Evolutionary conservation across 352 stramenopile species (phyloP).

Genomic region (Phytopythium boreale): DNA sequence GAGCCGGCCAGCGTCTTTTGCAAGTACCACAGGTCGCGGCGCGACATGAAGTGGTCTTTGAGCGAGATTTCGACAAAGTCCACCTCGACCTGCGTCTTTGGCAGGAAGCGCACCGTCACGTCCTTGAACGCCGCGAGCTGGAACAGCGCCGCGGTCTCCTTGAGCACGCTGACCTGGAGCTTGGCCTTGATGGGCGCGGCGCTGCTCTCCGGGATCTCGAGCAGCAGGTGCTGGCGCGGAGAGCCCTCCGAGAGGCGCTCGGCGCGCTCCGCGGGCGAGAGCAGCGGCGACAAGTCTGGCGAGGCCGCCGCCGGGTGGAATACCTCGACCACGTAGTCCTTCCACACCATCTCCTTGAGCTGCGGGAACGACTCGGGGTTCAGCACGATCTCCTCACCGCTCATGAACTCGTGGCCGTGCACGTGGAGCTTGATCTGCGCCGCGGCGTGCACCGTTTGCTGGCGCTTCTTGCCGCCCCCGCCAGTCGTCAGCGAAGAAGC

Average conservation of each 20-base stretch:
- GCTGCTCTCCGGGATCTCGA: slow-evolving; percentile 72
- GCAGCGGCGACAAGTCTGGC: slow-evolving; percentile 8
- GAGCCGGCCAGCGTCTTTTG: slow-evolving; percentile 66
- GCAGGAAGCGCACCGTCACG: slow-evolving; percentile 78
- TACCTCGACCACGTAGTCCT: slow-evolving; percentile 82
- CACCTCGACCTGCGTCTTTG: slow-evolving; percentile 70
- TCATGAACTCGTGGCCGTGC: slow-evolving; percentile 81
- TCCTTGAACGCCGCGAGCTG: slow-evolving; percentile 75
- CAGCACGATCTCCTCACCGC: slow-evolving; percentile 74
- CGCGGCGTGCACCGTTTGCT: slow-evolving; percentile 40
- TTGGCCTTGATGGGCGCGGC: slow-evolving; percentile 69
- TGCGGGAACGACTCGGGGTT: slow-evolving; percentile 82
- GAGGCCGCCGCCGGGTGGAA: slow-evolving; percentile 45
- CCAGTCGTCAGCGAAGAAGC: not conserved
- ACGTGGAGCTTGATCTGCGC: slow-evolving; percentile 80
- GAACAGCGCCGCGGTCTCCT: slow-evolving; percentile 73
- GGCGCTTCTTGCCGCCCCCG: slow-evolving; percentile 30
- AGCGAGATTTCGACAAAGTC: slow-evolving; percentile 90
- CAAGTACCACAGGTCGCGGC: slow-evolving; percentile 89
- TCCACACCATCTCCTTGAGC: slow-evolving; percentile 57
- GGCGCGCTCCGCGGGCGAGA: slow-evolving; percentile 23
- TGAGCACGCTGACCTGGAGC: slow-evolving; percentile 79
- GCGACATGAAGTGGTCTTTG: slow-evolving; percentile 92
- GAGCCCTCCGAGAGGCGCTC: slow-evolving; percentile 24
- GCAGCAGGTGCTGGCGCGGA: slow-evolving; percentile 64